A percentile compares a stretch with the other conserved stretches of the same genome.
Conservation (phyloP, 2,329 filamentous ascomycete species). For the Trichophyton simii region DNA sequence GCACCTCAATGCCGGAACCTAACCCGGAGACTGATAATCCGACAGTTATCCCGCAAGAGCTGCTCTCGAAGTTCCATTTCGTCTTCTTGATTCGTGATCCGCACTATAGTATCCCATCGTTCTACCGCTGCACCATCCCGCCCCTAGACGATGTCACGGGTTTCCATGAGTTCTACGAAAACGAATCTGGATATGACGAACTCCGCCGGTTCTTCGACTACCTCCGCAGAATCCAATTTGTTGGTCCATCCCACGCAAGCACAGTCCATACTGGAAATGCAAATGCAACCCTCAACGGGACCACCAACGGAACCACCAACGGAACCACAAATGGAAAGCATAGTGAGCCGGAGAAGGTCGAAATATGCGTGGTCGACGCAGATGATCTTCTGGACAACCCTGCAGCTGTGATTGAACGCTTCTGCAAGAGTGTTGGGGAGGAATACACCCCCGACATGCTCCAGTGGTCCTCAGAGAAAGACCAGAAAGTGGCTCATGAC, state of each 20-base stretch:
- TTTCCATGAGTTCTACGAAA: conserved; percentile 74
- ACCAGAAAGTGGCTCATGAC: conserved; percentile 53
- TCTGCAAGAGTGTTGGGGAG: conserved; percentile 70
- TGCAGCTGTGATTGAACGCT: conserved; percentile 58
- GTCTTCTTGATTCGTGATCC: conserved; percentile 95
- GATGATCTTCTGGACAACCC: conserved; percentile 88
- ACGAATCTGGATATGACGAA: conserved; percentile 83
- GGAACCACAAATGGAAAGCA: conserved; percentile 6
- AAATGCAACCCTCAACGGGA: conserved; percentile 17
- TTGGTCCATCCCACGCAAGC: conserved; percentile 54
- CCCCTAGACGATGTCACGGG: conserved; percentile 71
- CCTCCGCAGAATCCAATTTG: conserved; percentile 53
- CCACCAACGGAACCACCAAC: conserved; percentile 16
- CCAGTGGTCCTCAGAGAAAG: conserved; percentile 65
- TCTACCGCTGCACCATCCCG: conserved; percentile 85
- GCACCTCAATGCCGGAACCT: conserved; percentile 23
- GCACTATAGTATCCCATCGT: conserved; percentile 80
- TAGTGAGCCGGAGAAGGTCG: conserved; percentile 28
- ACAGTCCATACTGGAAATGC: conserved; percentile 21
- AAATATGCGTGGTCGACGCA: conserved; percentile 80
- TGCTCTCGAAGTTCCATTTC: conserved; percentile 76
- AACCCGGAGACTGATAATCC: conserved; percentile 59
- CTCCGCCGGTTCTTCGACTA: conserved; percentile 80
- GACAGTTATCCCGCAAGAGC: conserved; percentile 63
- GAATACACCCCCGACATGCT: conserved; percentile 69